Evolutionary conservation across 208 protist species (phyloP).

Genomic region (Leishmania turanica): DNA sequence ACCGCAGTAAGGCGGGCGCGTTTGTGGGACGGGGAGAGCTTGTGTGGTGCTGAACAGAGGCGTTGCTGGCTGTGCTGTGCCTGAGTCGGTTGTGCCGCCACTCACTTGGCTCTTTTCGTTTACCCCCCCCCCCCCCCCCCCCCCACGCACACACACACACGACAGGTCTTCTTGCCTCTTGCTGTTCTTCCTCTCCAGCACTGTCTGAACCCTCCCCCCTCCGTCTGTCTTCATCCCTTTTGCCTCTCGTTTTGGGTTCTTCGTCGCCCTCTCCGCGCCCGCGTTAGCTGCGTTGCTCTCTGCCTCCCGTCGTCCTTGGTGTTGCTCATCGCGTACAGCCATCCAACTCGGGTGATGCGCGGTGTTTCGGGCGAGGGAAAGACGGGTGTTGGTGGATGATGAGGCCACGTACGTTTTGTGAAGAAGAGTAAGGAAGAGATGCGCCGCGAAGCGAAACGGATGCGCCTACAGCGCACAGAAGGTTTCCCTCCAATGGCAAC

Average conservation of each 20-base stretch:
- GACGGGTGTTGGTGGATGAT: not conserved
- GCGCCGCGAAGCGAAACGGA: not conserved
- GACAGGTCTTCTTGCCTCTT: not conserved
- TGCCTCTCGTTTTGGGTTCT: not conserved
- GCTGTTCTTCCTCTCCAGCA: conserved; percentile 12
- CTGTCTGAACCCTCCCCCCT: not conserved
- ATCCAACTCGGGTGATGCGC: not conserved
- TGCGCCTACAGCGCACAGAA: not conserved
- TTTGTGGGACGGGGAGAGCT: not conserved
- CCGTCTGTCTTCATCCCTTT: not conserved
- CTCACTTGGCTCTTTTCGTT: not conserved
- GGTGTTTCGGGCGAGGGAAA: not conserved
- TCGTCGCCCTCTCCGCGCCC: not conserved
- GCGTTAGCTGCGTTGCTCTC: not conserved
- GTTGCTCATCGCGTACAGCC: not conserved
- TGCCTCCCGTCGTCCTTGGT: not conserved
- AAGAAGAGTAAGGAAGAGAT: not conserved
- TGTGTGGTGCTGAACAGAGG: not conserved
- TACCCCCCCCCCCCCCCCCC: not conserved
- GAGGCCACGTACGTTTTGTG: not conserved
- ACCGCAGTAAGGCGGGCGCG: not conserved
- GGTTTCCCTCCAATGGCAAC: not conserved
- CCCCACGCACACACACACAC: not conserved
- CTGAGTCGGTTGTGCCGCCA: not conserved
- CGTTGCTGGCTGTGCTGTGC: conserved; percentile 1